Percentiles rank a stretch among this genome's conserved stretches.
Evolutionary conservation across 1,284 basidiomycete species (phyloP).

Genomic region (Trametes polyzona): DNA sequence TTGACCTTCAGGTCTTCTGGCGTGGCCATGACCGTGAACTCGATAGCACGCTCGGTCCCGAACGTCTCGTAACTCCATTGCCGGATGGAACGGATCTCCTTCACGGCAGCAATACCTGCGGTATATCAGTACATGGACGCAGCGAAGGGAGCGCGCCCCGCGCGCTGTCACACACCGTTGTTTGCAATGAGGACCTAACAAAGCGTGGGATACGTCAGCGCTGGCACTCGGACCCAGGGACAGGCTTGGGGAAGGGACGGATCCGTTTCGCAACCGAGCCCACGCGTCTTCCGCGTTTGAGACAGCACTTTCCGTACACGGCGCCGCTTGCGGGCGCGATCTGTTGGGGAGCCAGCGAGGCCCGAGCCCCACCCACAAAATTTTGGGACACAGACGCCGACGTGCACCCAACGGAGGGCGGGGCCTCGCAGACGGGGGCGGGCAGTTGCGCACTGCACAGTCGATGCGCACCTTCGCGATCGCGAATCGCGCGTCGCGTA

Average conservation of each 20-base stretch:
- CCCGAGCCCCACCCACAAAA: not conserved
- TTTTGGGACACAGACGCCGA: not conserved
- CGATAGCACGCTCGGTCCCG: slow-evolving; percentile 93
- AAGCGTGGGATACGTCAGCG: slow-evolving; percentile 13
- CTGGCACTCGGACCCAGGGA: not conserved
- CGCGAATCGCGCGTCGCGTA: slow-evolving; percentile 8
- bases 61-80: slow-evolving; percentile 99
- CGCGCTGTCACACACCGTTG: slow-evolving; percentile 66
- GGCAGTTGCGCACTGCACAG: not conserved
- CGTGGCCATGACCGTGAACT: slow-evolving; percentile 99
- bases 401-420: not conserved
- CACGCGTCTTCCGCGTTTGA: slow-evolving; percentile 13
- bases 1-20: slow-evolving; percentile 99
- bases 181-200: slow-evolving; percentile 95
- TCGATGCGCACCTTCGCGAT: not conserved
- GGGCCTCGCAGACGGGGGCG: not conserved
- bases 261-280: slow-evolving; percentile 7
- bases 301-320: slow-evolving; percentile 4
- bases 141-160: not conserved
- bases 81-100: slow-evolving; percentile 97
- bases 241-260: not conserved
- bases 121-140: slow-evolving; percentile 2
- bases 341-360: not conserved
- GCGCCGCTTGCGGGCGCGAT: not conserved
- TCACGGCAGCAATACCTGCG: slow-evolving; percentile 95